A percentile compares a stretch with the other conserved stretches of the same genome.
These are phyloP conservation scores for Apiotrichum akiyoshidainum DNA, from an alignment of 1,284 basidiomycete genomes.

Conservation along the genomic window DNA sequence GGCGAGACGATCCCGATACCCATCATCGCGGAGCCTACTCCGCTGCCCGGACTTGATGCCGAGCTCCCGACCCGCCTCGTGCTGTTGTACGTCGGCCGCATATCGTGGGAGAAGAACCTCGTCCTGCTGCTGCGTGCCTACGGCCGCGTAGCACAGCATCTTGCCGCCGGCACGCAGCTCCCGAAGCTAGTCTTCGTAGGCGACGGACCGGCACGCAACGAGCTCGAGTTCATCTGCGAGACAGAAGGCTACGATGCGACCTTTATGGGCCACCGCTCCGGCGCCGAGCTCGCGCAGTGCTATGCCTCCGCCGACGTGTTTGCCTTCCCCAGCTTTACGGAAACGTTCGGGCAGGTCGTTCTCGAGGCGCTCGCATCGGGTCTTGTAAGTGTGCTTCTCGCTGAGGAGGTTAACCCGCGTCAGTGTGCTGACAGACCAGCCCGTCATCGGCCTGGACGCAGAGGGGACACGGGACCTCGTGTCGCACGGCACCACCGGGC, in stretches of 20 bases:
- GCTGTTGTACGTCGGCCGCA: conserved; percentile 49
- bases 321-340: conserved; percentile 57
- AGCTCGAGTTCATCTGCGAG: conserved; percentile 53
- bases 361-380: conserved; percentile 58
- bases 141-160: conserved; percentile 36
- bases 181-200: conserved; percentile 59
- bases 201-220: conserved; percentile 56
- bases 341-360: conserved; percentile 60
- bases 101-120: conserved; percentile 61
- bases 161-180: conserved; percentile 27
- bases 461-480: conserved; percentile 60
- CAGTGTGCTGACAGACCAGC: conserved; percentile 34
- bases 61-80: conserved; percentile 33
- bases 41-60: neutral
- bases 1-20: neutral
- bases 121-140: conserved; percentile 57
- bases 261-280: conserved; percentile 56
- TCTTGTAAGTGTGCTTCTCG: conserved; percentile 39
- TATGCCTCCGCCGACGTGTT: conserved; percentile 59
- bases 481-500: conserved; percentile 52
- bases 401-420: too few species aligned
- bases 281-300: conserved; percentile 50
- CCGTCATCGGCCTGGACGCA: conserved; percentile 58
- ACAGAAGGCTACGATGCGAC: conserved; percentile 53
- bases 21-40: conserved; percentile 23